These are phyloP conservation scores for Thalassiosira delicatula DNA, from an alignment of 352 stramenopile genomes.

Conservation along the genomic window DNA sequence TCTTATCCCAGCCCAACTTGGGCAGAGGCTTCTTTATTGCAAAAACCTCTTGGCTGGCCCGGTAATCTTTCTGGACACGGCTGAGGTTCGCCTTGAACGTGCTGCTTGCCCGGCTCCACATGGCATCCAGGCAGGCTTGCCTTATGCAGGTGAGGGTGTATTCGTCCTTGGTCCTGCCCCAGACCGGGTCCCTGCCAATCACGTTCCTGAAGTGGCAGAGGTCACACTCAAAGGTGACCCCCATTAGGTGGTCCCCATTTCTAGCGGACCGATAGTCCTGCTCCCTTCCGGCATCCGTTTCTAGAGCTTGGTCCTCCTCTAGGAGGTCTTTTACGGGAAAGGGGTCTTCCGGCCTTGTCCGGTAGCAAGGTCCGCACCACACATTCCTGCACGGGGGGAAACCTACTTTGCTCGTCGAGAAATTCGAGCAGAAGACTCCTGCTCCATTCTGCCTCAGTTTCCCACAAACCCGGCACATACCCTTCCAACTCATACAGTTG, in stretches of 20 bases:
- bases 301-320: background rate
- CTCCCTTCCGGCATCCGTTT: background rate
- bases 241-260: conserved; percentile 1
- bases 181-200: background rate
- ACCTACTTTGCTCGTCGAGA: conserved; percentile 16
- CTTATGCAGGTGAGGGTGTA: background rate
- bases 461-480: background rate
- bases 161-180: background rate
- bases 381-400: background rate
- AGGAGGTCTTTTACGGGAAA: conserved; percentile 8
- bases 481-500: background rate
- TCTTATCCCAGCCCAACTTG: background rate
- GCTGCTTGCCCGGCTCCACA: background rate
- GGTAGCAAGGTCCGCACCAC: background rate
- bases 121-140: background rate
- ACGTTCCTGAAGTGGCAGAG: conserved; percentile 2
- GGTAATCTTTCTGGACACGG: background rate
- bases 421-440: conserved; percentile 66
- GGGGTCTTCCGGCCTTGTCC: background rate
- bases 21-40: background rate
- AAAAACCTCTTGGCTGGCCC: background rate
- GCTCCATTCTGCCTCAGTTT: background rate
- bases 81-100: background rate
- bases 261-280: background rate
- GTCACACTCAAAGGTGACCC: background rate